phyloP scores from a whole-genome alignment of 805 yeast species.

The Sugiyamaella marilandica region DNA sequence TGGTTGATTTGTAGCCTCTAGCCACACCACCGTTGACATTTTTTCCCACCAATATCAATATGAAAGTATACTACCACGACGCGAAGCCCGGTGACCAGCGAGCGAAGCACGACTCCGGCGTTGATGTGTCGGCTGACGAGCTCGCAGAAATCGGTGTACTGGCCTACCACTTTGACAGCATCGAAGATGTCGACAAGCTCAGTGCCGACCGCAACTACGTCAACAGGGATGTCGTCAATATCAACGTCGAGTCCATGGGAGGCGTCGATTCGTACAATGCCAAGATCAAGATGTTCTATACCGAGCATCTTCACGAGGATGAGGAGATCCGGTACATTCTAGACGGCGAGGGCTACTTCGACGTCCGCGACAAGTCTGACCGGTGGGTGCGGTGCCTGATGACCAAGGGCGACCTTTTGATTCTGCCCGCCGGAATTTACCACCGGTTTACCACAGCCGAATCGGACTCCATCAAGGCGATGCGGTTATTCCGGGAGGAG shows the following conservation, averaged over 20 bases:
- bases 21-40: neutral
- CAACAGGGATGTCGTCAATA: slow-evolving; percentile 68
- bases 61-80: slow-evolving; percentile 64
- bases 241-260: slow-evolving; percentile 57
- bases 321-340: slow-evolving; percentile 90
- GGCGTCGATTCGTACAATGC: slow-evolving; percentile 59
- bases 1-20: neutral
- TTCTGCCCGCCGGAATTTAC: slow-evolving; percentile 86
- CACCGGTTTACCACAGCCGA: slow-evolving; percentile 82
- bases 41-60: slow-evolving; percentile 12
- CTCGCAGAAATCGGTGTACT: slow-evolving; percentile 63
- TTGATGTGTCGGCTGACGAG: slow-evolving; percentile 44
- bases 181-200: slow-evolving; percentile 54
- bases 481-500: slow-evolving; percentile 85
- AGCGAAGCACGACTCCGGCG: slow-evolving; percentile 69
- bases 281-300: slow-evolving; percentile 66
- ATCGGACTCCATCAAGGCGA: slow-evolving; percentile 62
- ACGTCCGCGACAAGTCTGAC: slow-evolving; percentile 60
- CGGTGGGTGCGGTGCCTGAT: slow-evolving; percentile 78
- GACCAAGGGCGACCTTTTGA: slow-evolving; percentile 52
- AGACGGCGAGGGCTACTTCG: slow-evolving; percentile 91
- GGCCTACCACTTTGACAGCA: slow-evolving; percentile 48
- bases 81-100: slow-evolving; percentile 57
- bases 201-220: slow-evolving; percentile 70
- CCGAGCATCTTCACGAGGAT: slow-evolving; percentile 92